phyloP scores from a whole-genome alignment of 768 basidiomycete species.

The Naganishia vaughanmartiniae region DNA sequence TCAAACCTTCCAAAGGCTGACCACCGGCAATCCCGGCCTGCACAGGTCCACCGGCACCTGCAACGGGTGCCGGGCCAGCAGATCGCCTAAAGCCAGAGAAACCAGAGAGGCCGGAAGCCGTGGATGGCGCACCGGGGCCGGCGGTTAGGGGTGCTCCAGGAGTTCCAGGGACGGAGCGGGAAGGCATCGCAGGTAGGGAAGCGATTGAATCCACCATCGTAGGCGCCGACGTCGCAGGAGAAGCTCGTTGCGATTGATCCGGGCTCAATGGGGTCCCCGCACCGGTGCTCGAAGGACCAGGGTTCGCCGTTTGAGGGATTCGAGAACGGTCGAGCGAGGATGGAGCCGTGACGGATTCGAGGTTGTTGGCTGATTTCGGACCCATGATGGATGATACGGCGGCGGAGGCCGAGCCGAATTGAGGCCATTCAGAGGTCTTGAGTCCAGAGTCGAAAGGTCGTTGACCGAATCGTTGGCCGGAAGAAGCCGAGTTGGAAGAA shows the following conservation, averaged over 20 bases:
- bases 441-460: constrained; percentile 57
- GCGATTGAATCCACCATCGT: constrained; percentile 51
- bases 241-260: constrained; percentile 33
- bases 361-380: constrained; percentile 31
- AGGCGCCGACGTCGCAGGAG: constrained; percentile 32
- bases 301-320: constrained; percentile 31
- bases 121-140: constrained; percentile 31
- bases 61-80: constrained; percentile 24
- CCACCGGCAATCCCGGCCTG: constrained; percentile 33
- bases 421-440: constrained; percentile 84
- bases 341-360: constrained; percentile 30
- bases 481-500: constrained; percentile 56
- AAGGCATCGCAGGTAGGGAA: constrained; percentile 49
- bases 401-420: constrained; percentile 61
- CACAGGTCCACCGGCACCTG: constrained; percentile 31
- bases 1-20: constrained; percentile 37
- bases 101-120: constrained; percentile 37
- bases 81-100: constrained; percentile 36
- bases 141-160: constrained; percentile 42
- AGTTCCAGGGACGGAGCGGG: constrained; percentile 52
- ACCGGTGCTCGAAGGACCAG: constrained; percentile 30
- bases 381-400: constrained; percentile 41
- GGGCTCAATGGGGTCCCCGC: constrained; percentile 35
- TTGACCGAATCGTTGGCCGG: constrained; percentile 55
- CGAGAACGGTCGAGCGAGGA: constrained; percentile 27